phyloP scores from a whole-genome alignment of 2,329 filamentous ascomycete genomes.

The Talaromyces atroroseus region DNA sequence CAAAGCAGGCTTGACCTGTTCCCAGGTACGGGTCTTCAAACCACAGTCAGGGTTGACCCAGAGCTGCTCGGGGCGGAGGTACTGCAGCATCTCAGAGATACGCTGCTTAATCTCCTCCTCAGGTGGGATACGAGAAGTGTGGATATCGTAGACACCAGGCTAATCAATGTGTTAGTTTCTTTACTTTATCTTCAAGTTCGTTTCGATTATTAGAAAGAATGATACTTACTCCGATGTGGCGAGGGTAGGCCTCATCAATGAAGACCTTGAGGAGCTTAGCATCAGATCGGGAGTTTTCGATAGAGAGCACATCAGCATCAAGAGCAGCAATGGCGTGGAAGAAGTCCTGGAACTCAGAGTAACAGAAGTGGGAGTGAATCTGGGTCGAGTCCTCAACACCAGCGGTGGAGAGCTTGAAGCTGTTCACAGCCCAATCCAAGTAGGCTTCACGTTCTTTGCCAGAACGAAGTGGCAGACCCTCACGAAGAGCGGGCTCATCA shows the following conservation, averaged over 20 bases:
- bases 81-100: slow-evolving; percentile 95
- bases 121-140: slow-evolving; percentile 93
- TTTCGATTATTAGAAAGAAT: not conserved
- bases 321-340: slow-evolving; percentile 99
- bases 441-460: slow-evolving; percentile 95
- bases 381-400: slow-evolving; percentile 94
- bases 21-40: slow-evolving; percentile 98
- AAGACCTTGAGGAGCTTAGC: slow-evolving; percentile 99
- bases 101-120: slow-evolving; percentile 98
- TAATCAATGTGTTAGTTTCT: not conserved
- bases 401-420: slow-evolving; percentile 91
- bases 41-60: slow-evolving; percentile 99
- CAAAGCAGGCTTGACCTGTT: slow-evolving; percentile 95
- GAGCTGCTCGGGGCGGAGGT: slow-evolving; percentile 96
- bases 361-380: slow-evolving; percentile 99
- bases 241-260: slow-evolving; percentile 92
- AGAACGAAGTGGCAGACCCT: slow-evolving; percentile 93
- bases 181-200: not conserved
- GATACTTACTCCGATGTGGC: slow-evolving; percentile 69
- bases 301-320: slow-evolving; percentile 95
- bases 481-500: slow-evolving; percentile 97
- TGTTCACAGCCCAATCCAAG: slow-evolving; percentile 94
- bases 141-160: slow-evolving; percentile 99
- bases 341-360: slow-evolving; percentile 99
- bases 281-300: slow-evolving; percentile 99